phyloP scores from a whole-genome alignment of 2,329 filamentous ascomycete genomes.

The Trichophyton simii region DNA sequence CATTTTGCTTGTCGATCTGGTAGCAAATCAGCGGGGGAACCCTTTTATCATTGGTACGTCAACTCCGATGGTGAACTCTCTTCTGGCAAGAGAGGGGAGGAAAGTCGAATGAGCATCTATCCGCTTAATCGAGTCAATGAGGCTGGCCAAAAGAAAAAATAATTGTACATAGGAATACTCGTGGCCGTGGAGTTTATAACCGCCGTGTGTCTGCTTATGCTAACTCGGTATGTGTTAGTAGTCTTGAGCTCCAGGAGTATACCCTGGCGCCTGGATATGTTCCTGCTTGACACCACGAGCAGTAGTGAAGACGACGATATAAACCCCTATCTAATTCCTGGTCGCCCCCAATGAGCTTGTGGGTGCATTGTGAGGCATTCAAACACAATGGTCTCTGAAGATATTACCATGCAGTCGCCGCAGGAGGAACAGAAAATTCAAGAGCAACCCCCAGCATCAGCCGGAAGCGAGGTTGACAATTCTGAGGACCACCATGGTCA shows the following conservation, averaged over 20 bases:
- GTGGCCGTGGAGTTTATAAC: background rate
- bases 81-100: background rate
- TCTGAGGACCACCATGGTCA: background rate
- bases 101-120: background rate
- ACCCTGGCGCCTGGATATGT: slow-evolving; percentile 11
- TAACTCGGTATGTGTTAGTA: background rate
- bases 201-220: background rate
- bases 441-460: background rate
- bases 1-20: background rate
- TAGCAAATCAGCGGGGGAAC: background rate
- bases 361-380: background rate
- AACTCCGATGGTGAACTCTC: background rate
- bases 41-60: background rate
- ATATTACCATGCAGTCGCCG: slow-evolving; percentile 3
- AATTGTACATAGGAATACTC: background rate
- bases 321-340: background rate
- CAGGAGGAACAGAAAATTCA: background rate
- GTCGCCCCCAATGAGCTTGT: slow-evolving; percentile 11
- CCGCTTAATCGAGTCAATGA: background rate
- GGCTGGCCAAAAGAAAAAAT: background rate
- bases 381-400: slow-evolving; percentile 9
- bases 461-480: background rate
- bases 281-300: slow-evolving; percentile 8
- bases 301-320: slow-evolving; percentile 13
- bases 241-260: background rate